Evolutionary conservation across 352 stramenopile species (phyloP).

Genomic region (Blastocystis sp.): DNA sequence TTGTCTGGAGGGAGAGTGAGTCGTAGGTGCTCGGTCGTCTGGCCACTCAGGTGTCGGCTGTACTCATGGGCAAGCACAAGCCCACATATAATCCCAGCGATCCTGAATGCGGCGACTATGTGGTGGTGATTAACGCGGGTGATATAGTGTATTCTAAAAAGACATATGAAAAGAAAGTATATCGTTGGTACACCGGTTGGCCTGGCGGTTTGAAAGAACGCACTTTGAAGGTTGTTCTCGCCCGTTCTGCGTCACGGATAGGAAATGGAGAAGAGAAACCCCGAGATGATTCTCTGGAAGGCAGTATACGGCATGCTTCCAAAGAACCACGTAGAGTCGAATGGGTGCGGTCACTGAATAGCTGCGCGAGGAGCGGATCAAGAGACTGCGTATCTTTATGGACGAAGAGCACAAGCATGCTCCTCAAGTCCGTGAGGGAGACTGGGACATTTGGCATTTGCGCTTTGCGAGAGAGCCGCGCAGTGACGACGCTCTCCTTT

Average conservation of each 20-base stretch:
- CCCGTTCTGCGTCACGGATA: slow-evolving; percentile 1
- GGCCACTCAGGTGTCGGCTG: slow-evolving; percentile 61
- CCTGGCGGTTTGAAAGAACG: slow-evolving; percentile 70
- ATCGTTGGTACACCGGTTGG: slow-evolving; percentile 71
- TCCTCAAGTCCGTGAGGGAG: slow-evolving; percentile 63
- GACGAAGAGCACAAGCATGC: slow-evolving; percentile 57
- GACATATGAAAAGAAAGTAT: slow-evolving; percentile 74
- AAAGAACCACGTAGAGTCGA: slow-evolving; percentile 35
- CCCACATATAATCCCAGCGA: slow-evolving; percentile 68
- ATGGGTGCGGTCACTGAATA: not conserved
- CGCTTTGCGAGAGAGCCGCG: slow-evolving; percentile 11
- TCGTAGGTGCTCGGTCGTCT: slow-evolving; percentile 57
- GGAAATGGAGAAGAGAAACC: slow-evolving; percentile 64
- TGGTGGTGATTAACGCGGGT: slow-evolving; percentile 69
- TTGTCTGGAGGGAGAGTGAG: not conserved
- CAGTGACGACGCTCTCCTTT: slow-evolving; percentile 35
- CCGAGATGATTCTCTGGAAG: slow-evolving; percentile 68
- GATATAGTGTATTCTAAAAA: slow-evolving; percentile 73
- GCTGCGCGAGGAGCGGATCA: slow-evolving; percentile 58
- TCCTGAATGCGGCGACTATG: slow-evolving; percentile 72
- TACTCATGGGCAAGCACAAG: slow-evolving; percentile 73
- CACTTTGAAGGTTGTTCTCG: slow-evolving; percentile 36
- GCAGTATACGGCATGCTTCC: slow-evolving; percentile 74
- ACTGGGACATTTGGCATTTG: slow-evolving; percentile 61
- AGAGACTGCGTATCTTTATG: slow-evolving; percentile 72